Conservation (phyloP, 116 monocot species). For the Zostera marina region DNA sequence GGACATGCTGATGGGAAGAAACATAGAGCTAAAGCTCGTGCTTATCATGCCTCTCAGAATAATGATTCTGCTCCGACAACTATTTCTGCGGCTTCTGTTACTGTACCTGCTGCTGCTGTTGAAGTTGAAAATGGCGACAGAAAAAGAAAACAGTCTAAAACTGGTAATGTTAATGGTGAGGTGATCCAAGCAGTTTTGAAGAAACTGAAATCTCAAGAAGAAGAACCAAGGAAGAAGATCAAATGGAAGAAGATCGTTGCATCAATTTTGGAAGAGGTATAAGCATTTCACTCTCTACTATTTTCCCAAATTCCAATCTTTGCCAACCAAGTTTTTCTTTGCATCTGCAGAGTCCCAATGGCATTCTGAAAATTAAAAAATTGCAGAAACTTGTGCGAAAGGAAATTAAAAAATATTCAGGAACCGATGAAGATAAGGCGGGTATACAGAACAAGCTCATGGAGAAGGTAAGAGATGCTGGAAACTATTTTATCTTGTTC, state of each 20-base stretch:
- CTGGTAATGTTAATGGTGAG: constrained; percentile 28
- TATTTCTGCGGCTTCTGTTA: no score
- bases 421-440: constrained; percentile 30
- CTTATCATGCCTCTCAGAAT: constrained; percentile 72
- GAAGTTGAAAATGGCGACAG: constrained; percentile 15
- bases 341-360: constrained; percentile 36
- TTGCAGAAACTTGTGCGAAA: constrained; percentile 48
- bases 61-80: constrained; percentile 5
- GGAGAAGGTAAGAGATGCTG: constrained; percentile 32
- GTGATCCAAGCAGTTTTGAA: constrained; percentile 28
- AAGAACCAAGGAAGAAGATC: constrained; percentile 32
- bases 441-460: constrained; percentile 30
- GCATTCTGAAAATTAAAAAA: constrained; percentile 60
- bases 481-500: no score
- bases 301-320: no score
- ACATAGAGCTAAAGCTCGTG: constrained; percentile 88
- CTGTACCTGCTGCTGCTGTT: neutral
- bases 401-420: constrained; percentile 21
- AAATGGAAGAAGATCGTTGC: constrained; percentile 84
- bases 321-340: no score
- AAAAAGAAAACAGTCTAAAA: constrained; percentile 40
- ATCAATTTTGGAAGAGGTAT: constrained; percentile 48
- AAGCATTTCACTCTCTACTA: no score
- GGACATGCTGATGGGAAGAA: constrained; percentile 95
- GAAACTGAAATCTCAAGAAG: constrained; percentile 23